Conservation (phyloP, 495 filamentous ascomycete species). For the Astrothelium macrocarpum region DNA sequence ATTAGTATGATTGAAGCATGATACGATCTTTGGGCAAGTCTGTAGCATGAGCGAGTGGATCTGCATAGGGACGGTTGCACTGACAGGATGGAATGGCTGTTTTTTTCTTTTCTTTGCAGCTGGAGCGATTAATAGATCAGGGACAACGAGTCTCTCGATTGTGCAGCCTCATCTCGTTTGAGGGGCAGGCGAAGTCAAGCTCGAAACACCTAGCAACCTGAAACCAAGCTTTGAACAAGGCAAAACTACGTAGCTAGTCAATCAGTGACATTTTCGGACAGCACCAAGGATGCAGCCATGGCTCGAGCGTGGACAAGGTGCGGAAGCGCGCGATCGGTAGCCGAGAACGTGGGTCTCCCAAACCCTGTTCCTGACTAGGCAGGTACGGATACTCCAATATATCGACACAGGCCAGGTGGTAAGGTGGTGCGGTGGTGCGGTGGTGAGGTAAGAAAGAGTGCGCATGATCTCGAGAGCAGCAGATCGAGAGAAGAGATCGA, state of each 20-base stretch:
- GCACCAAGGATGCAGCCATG: background rate
- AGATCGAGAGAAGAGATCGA: background rate
- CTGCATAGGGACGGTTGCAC: constrained; percentile 3
- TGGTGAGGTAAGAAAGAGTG: too few species aligned
- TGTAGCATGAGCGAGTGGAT: background rate
- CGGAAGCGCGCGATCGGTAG: background rate
- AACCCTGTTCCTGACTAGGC: background rate
- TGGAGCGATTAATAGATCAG: background rate
- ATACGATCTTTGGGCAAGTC: background rate
- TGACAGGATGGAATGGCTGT: background rate
- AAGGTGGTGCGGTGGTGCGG: too few species aligned
- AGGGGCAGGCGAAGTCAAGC: background rate
- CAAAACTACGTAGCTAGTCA: too few species aligned
- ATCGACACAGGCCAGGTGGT: too few species aligned
- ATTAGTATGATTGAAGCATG: background rate
- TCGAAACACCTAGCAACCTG: background rate
- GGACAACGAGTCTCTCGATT: background rate
- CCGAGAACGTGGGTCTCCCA: background rate
- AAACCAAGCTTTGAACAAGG: background rate
- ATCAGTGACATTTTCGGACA: background rate
- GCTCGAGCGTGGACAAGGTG: background rate
- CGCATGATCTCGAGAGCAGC: too few species aligned
- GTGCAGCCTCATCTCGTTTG: background rate
- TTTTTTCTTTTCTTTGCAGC: too few species aligned
- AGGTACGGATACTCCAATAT: too few species aligned